Percentiles rank a stretch among this genome's conserved stretches.
These are phyloP conservation scores for Calocera cornea DNA, from an alignment of 768 basidiomycete species.

Conservation along the genomic window DNA sequence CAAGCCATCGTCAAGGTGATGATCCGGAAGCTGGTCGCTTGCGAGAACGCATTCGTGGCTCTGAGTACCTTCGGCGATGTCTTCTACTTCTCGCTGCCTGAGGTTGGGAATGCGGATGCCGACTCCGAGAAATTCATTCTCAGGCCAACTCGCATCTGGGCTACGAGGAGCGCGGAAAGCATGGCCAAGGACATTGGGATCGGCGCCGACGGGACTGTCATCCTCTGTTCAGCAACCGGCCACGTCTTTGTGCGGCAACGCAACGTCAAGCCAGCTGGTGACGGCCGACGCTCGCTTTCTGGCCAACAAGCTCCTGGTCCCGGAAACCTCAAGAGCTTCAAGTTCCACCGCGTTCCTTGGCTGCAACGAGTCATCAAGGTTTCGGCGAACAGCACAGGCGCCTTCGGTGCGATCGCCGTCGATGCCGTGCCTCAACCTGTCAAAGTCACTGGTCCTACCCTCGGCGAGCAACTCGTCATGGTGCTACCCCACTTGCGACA, in stretches of 20 bases:
- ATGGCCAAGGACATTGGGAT: constrained; percentile 64
- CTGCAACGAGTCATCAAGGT: constrained; percentile 79
- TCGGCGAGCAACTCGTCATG: constrained; percentile 51
- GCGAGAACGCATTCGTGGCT: constrained; percentile 70
- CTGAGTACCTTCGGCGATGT: constrained; percentile 81
- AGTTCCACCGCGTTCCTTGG: constrained; percentile 65
- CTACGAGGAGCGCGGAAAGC: constrained; percentile 45
- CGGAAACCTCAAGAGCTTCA: constrained; percentile 27
- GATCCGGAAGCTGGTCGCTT: constrained; percentile 66
- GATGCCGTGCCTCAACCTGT: constrained; percentile 53
- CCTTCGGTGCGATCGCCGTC: constrained; percentile 69
- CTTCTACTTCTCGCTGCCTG: constrained; percentile 53
- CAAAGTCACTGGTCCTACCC: constrained; percentile 36
- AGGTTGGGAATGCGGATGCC: constrained; percentile 25
- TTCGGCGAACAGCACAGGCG: constrained; percentile 73
- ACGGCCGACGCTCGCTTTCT: constrained; percentile 9
- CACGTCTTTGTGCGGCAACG: constrained; percentile 81
- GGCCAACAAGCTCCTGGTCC: constrained; percentile 3
- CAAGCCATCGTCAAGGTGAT: constrained; percentile 54
- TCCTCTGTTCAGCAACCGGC: constrained; percentile 87
- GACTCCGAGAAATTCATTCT: constrained; percentile 29
- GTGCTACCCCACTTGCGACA: constrained; percentile 48
- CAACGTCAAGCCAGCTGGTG: constrained; percentile 25
- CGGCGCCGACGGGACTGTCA: constrained; percentile 72
- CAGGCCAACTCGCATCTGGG: constrained; percentile 86